Base-by-base conservation (phyloP, 192 early-diverging fungal genomes). In the Thoreauomyces humboldtii region DNA sequence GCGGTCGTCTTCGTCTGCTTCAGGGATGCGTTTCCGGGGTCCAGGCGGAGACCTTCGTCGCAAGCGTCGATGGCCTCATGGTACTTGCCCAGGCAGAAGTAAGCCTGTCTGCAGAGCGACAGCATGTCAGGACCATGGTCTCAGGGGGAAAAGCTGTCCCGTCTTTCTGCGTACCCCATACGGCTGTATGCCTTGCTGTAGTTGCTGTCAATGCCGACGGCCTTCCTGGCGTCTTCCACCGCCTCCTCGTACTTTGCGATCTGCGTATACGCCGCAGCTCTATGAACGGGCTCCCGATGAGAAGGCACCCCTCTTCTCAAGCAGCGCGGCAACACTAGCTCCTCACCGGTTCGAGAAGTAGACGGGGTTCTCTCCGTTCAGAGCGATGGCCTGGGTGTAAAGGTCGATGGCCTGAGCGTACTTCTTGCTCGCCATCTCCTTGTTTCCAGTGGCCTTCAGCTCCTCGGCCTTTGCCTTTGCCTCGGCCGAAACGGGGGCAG, bases 181-280 rank as follows among this genome's bases (percentile, higher is more conserved):
- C 93, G 89, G 64, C 88, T 89, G 75, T 95, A 97, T 4, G 89
- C 93, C 72, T 96, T 98, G 82, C 84, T 87, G 76, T 97, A 99
- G 15, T 71, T 79, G 42, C 94, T 86, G 75, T 98, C 91, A 46
- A 95, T 74, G 42, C 89, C 87, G 21, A 92, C 75, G 3, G 97
- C 89, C 69, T 83, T 79, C 65, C 87, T 85, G 34, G 94, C 88
- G 71, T 99, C 97, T 21, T 79, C 82, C 19, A 98, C 88, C 1
- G 97, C 93, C 54, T 87, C 84, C 19, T 87, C 81, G 75, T 93
- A 91, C 61, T 96, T 83, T 41, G 87, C 88, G 61, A 81, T 81
- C 78, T 96, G 93, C 67, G 87, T 92, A 76, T 95, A 88, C 1
- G 97, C 95, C 32, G 97, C 97, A 33, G 97, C 94, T 71, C 92